Evolutionary conservation across 176 grass and related monocot species (phyloP), one percentile per base, ranked within the genome.

Genomic region (Bolboschoenus planiculmis): DNA sequence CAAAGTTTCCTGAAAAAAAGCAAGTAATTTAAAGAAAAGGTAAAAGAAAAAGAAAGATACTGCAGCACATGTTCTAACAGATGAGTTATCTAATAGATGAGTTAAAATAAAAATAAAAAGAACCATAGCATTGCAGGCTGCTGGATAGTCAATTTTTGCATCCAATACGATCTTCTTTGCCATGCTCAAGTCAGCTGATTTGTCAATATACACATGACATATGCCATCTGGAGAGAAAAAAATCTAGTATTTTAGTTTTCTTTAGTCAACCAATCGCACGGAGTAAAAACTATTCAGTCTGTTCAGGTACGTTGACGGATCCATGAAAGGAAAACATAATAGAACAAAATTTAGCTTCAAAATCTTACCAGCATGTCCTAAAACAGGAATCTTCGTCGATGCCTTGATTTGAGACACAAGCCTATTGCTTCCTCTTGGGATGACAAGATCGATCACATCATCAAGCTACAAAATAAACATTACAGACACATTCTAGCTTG

Each of bases 401-500:
- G 91, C 39, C 83, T 99, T 99, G 78, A 99, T 99, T 93, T 99
- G 90, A 33, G 91, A 88, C 54, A 99, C 93, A 48, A 99, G 89
- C 64, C 95, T 91, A 89, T 99, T 99, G 54, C 96, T 95, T 13
- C 96, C 96, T 93, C 96, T 93, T 91, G 96, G 96, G 86, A 99
- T 99, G 51, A 99, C 93, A 42, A 99, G 92, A 90, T 99, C 96
- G 68, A 99, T 99, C 13, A 99, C 92, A 91, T 99, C 96, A 90
- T 95, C 92, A 77, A 93, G 96, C 96, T 99, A 89, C 66, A 84
- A 64, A 85, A 21, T 71, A 40, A 83, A 58, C 65, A 76, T 65
- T 31, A 82, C 40, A 10, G 24, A 64, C 14, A n/a, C 20, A 1
- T 34, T 61, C 10, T 29, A 29, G 3, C 34, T 82, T 4, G 3